Percentiles rank a stretch among this genome's conserved stretches.
phyloP scores from a whole-genome alignment of 257 asterid species.

The Solanum commersonii region DNA sequence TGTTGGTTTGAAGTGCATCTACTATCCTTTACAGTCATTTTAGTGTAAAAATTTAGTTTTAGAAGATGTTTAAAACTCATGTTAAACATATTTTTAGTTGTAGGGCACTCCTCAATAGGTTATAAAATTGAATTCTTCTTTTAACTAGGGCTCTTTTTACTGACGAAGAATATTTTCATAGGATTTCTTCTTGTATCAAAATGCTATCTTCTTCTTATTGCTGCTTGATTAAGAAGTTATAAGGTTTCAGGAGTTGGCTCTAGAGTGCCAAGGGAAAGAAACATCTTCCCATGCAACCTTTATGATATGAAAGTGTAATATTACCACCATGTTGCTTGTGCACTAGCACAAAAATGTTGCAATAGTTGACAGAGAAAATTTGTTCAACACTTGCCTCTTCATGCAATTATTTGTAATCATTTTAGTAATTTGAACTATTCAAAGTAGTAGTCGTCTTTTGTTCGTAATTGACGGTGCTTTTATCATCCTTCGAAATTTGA shows the following conservation, averaged over 20 bases:
- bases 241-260: not conserved
- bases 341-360: not conserved
- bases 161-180: not conserved
- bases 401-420: not conserved
- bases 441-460: too few relatives aligned
- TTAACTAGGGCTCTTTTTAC: not conserved
- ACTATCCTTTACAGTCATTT: not conserved
- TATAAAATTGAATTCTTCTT: not conserved
- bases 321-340: not conserved
- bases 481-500: too few relatives aligned
- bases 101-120: not conserved
- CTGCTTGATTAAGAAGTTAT: not conserved
- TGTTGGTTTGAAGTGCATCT: not conserved
- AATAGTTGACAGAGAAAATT: not conserved
- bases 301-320: not conserved
- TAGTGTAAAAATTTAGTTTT: not conserved
- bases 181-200: not conserved
- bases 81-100: not conserved
- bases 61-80: not conserved
- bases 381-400: not conserved
- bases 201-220: not conserved
- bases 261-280: not conserved
- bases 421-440: too few relatives aligned
- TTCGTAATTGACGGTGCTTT: too few relatives aligned
- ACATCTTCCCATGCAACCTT: not conserved